Evolutionary conservation across 2,329 filamentous ascomycete genomes (phyloP).

Genomic region (Trichophyton rubrum): DNA sequence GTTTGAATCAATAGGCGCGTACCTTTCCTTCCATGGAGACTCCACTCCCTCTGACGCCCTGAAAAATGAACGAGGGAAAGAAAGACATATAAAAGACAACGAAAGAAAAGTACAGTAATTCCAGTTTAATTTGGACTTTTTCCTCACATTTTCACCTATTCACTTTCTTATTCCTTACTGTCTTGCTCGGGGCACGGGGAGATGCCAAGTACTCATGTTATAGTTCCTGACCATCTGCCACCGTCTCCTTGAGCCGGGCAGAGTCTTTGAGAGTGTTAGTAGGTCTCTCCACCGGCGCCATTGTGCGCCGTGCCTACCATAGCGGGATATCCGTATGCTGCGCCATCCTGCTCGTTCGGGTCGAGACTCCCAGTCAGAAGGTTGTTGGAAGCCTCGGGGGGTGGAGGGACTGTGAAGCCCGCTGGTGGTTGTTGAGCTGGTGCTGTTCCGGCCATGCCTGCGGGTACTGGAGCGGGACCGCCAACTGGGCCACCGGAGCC

Average conservation of each 20-base stretch:
- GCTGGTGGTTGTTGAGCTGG: constrained; percentile 23
- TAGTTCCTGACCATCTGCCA: constrained; percentile 8
- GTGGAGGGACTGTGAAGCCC: constrained; percentile 28
- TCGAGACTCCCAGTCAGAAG: constrained; percentile 34
- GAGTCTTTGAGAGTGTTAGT: constrained; percentile 21
- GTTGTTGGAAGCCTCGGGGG: constrained; percentile 32
- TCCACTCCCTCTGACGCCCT: not conserved
- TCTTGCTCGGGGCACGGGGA: constrained; percentile 14
- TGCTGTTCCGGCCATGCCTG: constrained; percentile 9
- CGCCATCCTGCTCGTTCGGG: constrained; percentile 33
- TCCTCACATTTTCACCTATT: not conserved
- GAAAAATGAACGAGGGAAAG: not conserved
- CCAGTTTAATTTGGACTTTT: not conserved
- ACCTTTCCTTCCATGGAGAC: not conserved
- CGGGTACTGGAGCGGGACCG: constrained; percentile 15
- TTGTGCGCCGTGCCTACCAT: constrained; percentile 38
- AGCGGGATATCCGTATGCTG: constrained; percentile 35
- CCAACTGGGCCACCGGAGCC: constrained; percentile 25
- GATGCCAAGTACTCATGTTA: constrained; percentile 12
- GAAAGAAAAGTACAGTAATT: not conserved
- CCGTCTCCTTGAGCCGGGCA: constrained; percentile 12
- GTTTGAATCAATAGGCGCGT: not conserved
- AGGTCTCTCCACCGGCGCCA: constrained; percentile 35
- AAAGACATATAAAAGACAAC: not conserved
- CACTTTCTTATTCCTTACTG: constrained; percentile 1